A percentile compares a stretch with the other conserved stretches of the same genome.
phyloP scores from a whole-genome alignment of 768 basidiomycete genomes.

The Sarcodon aspratus region DNA sequence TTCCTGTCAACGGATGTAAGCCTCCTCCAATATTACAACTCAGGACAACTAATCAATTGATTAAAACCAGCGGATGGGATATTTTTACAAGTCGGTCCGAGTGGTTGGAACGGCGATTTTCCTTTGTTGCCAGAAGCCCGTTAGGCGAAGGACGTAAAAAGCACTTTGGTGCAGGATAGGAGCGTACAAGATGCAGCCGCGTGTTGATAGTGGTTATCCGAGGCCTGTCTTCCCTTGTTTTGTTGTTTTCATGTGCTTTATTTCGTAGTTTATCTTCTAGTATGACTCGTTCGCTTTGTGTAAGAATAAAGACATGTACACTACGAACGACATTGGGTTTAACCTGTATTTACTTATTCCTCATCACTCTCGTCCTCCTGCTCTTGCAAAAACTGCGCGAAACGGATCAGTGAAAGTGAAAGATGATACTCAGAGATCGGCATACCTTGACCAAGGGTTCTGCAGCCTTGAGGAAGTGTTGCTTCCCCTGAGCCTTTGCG shows the following conservation, averaged over 20 bases:
- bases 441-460: conserved; percentile 82
- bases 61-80: conserved; percentile 51
- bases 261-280: conserved; percentile 1
- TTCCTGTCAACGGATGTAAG: conserved; percentile 71
- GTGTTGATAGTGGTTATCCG: too few species aligned
- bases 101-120: conserved; percentile 72
- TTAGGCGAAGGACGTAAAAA: conserved; percentile 26
- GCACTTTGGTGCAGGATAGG: too few species aligned
- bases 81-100: conserved; percentile 64
- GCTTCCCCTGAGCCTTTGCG: conserved; percentile 88
- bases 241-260: not conserved
- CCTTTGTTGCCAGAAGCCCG: conserved; percentile 75
- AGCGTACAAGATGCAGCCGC: too few species aligned
- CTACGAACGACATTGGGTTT: too few species aligned
- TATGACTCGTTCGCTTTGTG: not conserved
- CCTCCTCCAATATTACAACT: too few species aligned
- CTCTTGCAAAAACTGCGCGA: conserved; percentile 73
- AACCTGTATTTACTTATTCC: conserved; percentile 16
- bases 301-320: not conserved
- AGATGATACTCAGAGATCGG: not conserved
- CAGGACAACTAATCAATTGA: too few species aligned
- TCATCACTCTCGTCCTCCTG: conserved; percentile 76
- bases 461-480: conserved; percentile 87
- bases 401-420: not conserved
- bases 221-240: not conserved